Conservation (phyloP, 768 basidiomycete species). For the Floccularia luteovirens region DNA sequence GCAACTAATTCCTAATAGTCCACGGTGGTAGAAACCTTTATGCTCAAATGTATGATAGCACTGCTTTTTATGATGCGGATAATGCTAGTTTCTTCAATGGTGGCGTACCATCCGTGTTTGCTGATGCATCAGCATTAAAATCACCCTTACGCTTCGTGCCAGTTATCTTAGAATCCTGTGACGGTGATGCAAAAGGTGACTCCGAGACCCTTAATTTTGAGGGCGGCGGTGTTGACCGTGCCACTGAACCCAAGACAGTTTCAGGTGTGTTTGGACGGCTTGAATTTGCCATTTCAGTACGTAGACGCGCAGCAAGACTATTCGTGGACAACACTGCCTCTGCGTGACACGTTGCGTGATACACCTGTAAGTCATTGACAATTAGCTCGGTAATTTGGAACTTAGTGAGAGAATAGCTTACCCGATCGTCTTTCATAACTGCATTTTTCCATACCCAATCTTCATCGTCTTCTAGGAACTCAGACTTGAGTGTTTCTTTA, state of each 20-base stretch:
- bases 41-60: not conserved
- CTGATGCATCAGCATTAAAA: constrained; percentile 29
- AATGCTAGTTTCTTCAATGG: constrained; percentile 64
- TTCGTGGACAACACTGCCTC: constrained; percentile 64
- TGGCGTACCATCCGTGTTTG: constrained; percentile 44
- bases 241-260: constrained; percentile 22
- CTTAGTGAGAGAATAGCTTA: constrained; percentile 25
- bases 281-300: constrained; percentile 46
- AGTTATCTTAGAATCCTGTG: constrained; percentile 42
- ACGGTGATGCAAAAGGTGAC: constrained; percentile 38
- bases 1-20: not conserved
- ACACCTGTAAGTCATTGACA: constrained; percentile 49
- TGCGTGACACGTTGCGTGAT: constrained; percentile 91
- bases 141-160: constrained; percentile 74
- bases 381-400: not conserved
- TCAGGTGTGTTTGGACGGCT: constrained; percentile 82
- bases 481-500: constrained; percentile 87
- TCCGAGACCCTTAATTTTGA: constrained; percentile 25
- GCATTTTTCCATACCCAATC: constrained; percentile 99
- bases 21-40: not conserved
- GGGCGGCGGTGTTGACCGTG: constrained; percentile 30
- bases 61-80: constrained; percentile 13
- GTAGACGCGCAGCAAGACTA: constrained; percentile 60
- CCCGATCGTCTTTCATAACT: constrained; percentile 74
- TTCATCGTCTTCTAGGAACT: constrained; percentile 92